Base-by-base conservation (phyloP, 2,329 filamentous ascomycete species). In the Colletotrichum spaethianum region DNA sequence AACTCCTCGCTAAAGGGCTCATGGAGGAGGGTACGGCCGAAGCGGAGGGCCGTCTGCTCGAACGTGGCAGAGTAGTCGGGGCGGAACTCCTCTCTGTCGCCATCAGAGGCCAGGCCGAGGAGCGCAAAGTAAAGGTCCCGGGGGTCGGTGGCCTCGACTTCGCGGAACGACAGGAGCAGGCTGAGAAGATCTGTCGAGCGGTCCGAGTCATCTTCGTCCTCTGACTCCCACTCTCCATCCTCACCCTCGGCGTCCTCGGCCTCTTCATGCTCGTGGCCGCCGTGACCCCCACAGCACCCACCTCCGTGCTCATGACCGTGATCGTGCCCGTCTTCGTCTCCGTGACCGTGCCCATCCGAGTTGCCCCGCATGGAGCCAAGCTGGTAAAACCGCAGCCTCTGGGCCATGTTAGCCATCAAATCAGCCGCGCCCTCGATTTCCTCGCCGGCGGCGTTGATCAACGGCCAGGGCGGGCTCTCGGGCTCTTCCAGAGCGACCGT, bases 71-170 rank as follows among this genome's bases (percentile, higher is more conserved):
- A 71, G 67, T 73, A 73, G 33, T 73, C 67, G 14, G 70, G 70
- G 46, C 67, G 70, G 67, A 73, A 73, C 48, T 73, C 70, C 3
- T 53, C 46, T 16, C 62, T 70, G 61, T 74, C 73, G 11, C 72
- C 73, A 44, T 74, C 73, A 1, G 65, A 50, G 8, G 73, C 73
- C 3, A 74, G 46, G 52, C 61, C 68, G 28, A 74, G 72, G 31
- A 74, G 63, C 16, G 67, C 67, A 12, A 68, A 74, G 57, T 72
- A 70, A 11, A 67, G 55, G 5, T 74, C 73, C 18, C 73, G 72
- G 9, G 73, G 67, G 53, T 74, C 73, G 11, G 63, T 48, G 23
- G 71, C 72, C 46, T 67, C 65, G 61, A 74, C 72, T 12, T 74
- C 72, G 57, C 73, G 73, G 70, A 73, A 71, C 16, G 70, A 66